Conservation (phyloP, 257 asterid species). For the Primulina eburnea region DNA sequence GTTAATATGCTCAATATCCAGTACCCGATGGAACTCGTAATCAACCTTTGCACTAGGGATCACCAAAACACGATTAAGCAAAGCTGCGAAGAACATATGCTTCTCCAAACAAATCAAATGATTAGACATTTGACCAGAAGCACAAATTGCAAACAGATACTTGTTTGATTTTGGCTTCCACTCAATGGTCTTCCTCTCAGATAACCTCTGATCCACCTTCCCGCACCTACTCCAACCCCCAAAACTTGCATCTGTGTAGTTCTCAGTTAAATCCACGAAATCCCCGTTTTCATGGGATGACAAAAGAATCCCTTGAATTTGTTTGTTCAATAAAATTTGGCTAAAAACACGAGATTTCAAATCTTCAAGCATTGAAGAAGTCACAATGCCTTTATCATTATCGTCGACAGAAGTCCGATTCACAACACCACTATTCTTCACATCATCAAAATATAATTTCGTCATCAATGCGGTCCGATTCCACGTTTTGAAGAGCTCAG, state of each 20-base stretch:
- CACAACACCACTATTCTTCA: not conserved
- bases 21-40: conserved; percentile 64
- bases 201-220: conserved; percentile 62
- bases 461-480: conserved; percentile 44
- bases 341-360: conserved; percentile 51
- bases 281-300: conserved; percentile 57
- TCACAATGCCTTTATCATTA: conserved; percentile 8
- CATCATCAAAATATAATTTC: conserved; percentile 9
- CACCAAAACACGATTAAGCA: conserved; percentile 71
- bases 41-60: conserved; percentile 89
- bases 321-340: conserved; percentile 71
- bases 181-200: conserved; percentile 61
- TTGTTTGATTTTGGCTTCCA: conserved; percentile 80
- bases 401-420: conserved; percentile 30
- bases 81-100: conserved; percentile 92
- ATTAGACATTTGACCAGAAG: conserved; percentile 95
- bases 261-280: conserved; percentile 34
- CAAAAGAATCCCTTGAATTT: conserved; percentile 62
- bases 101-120: conserved; percentile 95
- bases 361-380: conserved; percentile 38
- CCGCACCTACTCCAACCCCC: conserved; percentile 52
- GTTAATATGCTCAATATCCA: conserved; percentile 82
- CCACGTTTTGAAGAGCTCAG: conserved; percentile 69
- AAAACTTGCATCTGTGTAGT: conserved; percentile 44
- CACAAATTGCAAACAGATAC: conserved; percentile 83